These are phyloP conservation scores for Berkeleyomyces rouxiae DNA, from an alignment of 2,329 filamentous ascomycete genomes.

Conservation along the genomic window DNA sequence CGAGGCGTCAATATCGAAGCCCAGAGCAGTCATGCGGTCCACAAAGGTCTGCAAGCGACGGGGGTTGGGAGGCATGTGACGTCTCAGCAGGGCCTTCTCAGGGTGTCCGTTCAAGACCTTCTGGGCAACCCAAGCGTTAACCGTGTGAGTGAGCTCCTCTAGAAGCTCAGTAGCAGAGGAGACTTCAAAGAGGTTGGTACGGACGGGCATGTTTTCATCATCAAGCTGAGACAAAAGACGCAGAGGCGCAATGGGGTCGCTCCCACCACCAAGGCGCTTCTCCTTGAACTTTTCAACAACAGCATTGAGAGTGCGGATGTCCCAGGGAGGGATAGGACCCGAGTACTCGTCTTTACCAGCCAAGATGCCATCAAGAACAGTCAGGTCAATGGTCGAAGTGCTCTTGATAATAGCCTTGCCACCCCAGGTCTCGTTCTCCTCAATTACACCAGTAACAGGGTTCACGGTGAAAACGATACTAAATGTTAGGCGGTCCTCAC, in stretches of 20 bases:
- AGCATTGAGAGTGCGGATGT: conserved; percentile 63
- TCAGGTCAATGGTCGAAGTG: conserved; percentile 65
- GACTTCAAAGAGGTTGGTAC: conserved; percentile 90
- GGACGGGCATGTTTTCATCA: conserved; percentile 93
- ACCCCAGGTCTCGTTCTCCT: conserved; percentile 81
- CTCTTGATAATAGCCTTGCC: conserved; percentile 91
- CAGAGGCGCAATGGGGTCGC: conserved; percentile 65
- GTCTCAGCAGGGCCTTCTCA: conserved; percentile 81
- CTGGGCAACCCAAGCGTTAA: conserved; percentile 77
- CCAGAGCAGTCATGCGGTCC: conserved; percentile 82
- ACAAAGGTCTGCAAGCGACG: conserved; percentile 80
- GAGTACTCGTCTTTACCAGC: conserved; percentile 47
- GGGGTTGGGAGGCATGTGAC: conserved; percentile 70
- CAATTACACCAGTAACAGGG: conserved; percentile 56
- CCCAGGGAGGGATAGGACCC: conserved; percentile 41
- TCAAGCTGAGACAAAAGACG: conserved; percentile 86
- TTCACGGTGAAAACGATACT: conserved; percentile 90
- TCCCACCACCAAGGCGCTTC: conserved; percentile 63
- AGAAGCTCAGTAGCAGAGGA: conserved; percentile 80
- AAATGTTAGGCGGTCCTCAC: conserved; percentile 78
- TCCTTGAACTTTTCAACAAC: conserved; percentile 85
- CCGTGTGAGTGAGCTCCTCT: conserved; percentile 88
- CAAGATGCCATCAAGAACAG: conserved; percentile 72
- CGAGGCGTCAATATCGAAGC: conserved; percentile 73
- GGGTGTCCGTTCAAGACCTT: conserved; percentile 64